These are phyloP conservation scores for Flaveria bidentis DNA, from an alignment of 129 eudicot genomes.

Conservation along the genomic window DNA sequence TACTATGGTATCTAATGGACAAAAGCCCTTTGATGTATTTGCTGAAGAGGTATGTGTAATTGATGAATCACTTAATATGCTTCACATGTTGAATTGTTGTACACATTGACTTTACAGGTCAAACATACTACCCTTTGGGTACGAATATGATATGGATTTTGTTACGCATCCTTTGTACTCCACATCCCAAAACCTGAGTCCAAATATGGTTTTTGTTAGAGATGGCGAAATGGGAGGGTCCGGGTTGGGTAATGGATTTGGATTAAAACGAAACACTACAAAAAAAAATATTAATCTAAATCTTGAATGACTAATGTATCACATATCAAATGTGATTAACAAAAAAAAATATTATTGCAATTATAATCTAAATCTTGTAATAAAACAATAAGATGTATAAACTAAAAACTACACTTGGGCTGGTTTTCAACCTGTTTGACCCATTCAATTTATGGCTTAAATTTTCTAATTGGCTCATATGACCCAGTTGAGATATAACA, in stretches of 20 bases:
- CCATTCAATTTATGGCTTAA: not conserved
- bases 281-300: too few species aligned
- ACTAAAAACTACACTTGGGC: not conserved
- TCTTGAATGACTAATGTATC: not conserved
- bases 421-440: not conserved
- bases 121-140: too few species aligned
- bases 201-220: too few species aligned
- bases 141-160: too few species aligned
- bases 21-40: conserved; percentile 89
- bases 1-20: conserved; percentile 89
- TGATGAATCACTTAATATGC: not conserved
- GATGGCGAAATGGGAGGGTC: too few species aligned
- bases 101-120: too few species aligned
- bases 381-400: not conserved
- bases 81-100: too few species aligned
- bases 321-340: not conserved
- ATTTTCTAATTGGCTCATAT: not conserved
- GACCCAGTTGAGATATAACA: not conserved
- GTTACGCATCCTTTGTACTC: too few species aligned
- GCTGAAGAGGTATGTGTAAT: conserved; percentile 60
- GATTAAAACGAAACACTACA: too few species aligned
- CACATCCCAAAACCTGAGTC: too few species aligned
- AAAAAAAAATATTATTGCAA: not conserved
- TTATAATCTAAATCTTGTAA: not conserved
- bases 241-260: too few species aligned